Evolutionary conservation across 768 basidiomycete genomes (phyloP).

Genomic region (Austroboletus festivus): DNA sequence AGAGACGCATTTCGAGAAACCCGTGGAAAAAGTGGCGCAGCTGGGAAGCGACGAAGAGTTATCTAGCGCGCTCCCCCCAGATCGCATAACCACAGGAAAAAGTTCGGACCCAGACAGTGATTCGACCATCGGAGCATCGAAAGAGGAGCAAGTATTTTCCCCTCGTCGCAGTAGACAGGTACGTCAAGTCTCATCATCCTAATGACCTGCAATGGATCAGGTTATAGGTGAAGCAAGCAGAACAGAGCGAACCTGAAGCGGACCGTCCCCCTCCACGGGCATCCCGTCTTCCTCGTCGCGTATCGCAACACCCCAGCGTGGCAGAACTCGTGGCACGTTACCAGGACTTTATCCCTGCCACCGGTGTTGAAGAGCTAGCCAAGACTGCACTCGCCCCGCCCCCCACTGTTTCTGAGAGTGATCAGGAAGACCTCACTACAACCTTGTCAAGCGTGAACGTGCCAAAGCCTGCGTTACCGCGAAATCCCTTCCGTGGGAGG

Average conservation of each 20-base stretch:
- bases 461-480: slow-evolving; percentile 28
- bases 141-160: slow-evolving; percentile 22
- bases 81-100: slow-evolving; percentile 13
- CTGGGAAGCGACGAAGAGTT: slow-evolving; percentile 18
- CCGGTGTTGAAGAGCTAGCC: slow-evolving; percentile 67
- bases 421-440: slow-evolving; percentile 55
- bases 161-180: slow-evolving; percentile 27
- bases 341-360: slow-evolving; percentile 71
- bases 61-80: slow-evolving; percentile 5
- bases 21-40: slow-evolving; percentile 15
- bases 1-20: slow-evolving; percentile 24
- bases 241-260: slow-evolving; percentile 18
- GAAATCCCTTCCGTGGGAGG: slow-evolving; percentile 43
- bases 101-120: slow-evolving; percentile 77
- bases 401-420: slow-evolving; percentile 70
- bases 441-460: slow-evolving; percentile 18
- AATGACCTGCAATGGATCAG: slow-evolving; percentile 8
- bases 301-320: slow-evolving; percentile 58
- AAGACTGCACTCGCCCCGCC: slow-evolving; percentile 66
- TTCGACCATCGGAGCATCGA: slow-evolving; percentile 71
- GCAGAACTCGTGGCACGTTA: slow-evolving; percentile 85
- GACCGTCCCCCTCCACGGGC: slow-evolving; percentile 30
- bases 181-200: slow-evolving; percentile 6
- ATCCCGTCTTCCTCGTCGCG: slow-evolving; percentile 65
- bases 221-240: slow-evolving; percentile 21